A percentile compares a stretch with the other conserved stretches of the same genome.
Conservation (phyloP, 306 rosid species). For the Echinosophora koreensis region DNA sequence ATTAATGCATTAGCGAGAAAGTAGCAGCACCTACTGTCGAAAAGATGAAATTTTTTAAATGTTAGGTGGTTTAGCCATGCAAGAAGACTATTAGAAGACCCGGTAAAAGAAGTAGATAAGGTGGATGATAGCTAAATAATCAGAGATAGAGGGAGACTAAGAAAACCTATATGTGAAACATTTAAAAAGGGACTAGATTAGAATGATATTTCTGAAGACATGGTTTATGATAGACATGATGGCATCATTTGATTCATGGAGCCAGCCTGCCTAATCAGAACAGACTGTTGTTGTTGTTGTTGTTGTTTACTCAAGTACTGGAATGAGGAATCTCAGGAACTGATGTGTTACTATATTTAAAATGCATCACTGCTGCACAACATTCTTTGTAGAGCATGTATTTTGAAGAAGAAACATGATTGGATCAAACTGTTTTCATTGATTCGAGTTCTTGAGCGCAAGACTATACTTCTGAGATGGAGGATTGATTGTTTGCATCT, state of each 20-base stretch:
- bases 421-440: slow-evolving; percentile 11
- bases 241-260: too few species aligned
- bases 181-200: too few species aligned
- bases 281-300: too few species aligned
- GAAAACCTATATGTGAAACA: too few species aligned
- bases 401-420: background rate
- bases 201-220: too few species aligned
- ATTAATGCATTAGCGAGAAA: background rate
- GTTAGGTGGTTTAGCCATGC: background rate
- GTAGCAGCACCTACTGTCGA: background rate
- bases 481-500: slow-evolving; percentile 19
- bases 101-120: background rate
- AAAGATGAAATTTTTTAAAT: too few species aligned
- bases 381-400: slow-evolving; percentile 8
- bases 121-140: too few species aligned
- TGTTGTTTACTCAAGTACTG: too few species aligned
- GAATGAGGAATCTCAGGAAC: too few species aligned
- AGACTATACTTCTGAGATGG: slow-evolving; percentile 6
- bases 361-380: slow-evolving; percentile 8
- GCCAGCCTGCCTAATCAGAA: too few species aligned
- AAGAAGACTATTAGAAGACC: background rate
- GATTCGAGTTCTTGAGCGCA: background rate
- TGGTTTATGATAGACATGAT: too few species aligned
- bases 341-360: background rate
- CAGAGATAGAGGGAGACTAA: too few species aligned